phyloP scores from a whole-genome alignment of 805 yeast species.

The Blastobotrys chiropterorum region DNA sequence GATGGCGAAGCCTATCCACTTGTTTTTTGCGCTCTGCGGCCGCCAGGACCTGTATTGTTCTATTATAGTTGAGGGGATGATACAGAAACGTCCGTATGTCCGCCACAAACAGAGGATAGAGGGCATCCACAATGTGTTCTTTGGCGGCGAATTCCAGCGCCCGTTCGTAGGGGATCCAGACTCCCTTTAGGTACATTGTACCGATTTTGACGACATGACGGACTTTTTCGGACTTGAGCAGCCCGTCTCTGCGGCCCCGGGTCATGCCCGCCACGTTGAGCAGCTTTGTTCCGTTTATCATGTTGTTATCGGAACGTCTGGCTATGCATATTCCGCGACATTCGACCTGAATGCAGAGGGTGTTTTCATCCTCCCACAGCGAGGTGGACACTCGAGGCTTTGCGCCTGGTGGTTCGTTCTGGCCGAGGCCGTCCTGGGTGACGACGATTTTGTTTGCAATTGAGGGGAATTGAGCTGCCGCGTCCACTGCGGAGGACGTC shows the following conservation, averaged over 20 bases:
- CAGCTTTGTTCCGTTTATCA: slow-evolving; percentile 82
- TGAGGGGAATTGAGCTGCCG: slow-evolving; percentile 21
- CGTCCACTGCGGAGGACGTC: slow-evolving; percentile 5
- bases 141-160: slow-evolving; percentile 76
- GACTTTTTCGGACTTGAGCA: slow-evolving; percentile 67
- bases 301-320: slow-evolving; percentile 79
- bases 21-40: slow-evolving; percentile 28
- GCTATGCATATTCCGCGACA: slow-evolving; percentile 75
- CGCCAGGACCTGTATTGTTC: slow-evolving; percentile 30
- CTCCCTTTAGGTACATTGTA: slow-evolving; percentile 83
- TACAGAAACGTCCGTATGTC: slow-evolving; percentile 38
- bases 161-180: slow-evolving; percentile 84
- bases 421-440: slow-evolving; percentile 24
- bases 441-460: slow-evolving; percentile 16
- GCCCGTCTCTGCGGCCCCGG: slow-evolving; percentile 84
- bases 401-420: slow-evolving; percentile 25
- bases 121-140: slow-evolving; percentile 64
- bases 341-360: slow-evolving; percentile 79
- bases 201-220: slow-evolving; percentile 82
- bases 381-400: slow-evolving; percentile 66
- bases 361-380: slow-evolving; percentile 84
- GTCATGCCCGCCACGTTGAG: slow-evolving; percentile 83
- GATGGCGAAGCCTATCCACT: slow-evolving; percentile 10
- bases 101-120: slow-evolving; percentile 67
- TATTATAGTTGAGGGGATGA: slow-evolving; percentile 28